phyloP scores from a whole-genome alignment of 2,329 filamentous ascomycete genomes.

The Stagonosporopsis cucurbitacearum region DNA sequence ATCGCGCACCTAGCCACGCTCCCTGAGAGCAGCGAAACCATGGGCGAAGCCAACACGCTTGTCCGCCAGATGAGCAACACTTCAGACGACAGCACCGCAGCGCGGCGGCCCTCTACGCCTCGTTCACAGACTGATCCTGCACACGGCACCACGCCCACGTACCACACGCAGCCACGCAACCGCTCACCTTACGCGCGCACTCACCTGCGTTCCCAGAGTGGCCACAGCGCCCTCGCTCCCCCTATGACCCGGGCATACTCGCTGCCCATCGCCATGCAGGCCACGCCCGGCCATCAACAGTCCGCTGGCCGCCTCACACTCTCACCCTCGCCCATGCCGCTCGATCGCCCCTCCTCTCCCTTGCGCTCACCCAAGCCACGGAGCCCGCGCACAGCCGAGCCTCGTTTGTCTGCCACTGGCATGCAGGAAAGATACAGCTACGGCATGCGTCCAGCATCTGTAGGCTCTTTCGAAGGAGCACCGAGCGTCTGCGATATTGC shows the following conservation, averaged over 20 bases:
- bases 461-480: constrained; percentile 38
- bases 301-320: constrained; percentile 40
- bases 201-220: constrained; percentile 56
- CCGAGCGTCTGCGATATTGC: constrained; percentile 54
- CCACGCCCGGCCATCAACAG: constrained; percentile 33
- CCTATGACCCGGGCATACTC: constrained; percentile 58
- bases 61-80: constrained; percentile 35
- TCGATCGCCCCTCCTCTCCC: constrained; percentile 47
- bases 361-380: constrained; percentile 53
- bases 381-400: constrained; percentile 41
- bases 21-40: constrained; percentile 21
- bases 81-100: constrained; percentile 29
- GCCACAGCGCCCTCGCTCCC: constrained; percentile 51
- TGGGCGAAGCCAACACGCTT: constrained; percentile 33
- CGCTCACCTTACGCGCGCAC: constrained; percentile 56
- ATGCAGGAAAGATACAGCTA: constrained; percentile 29
- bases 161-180: constrained; percentile 50
- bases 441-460: constrained; percentile 37
- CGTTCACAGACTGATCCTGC: constrained; percentile 50
- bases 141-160: constrained; percentile 30
- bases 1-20: constrained; percentile 9
- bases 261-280: constrained; percentile 51
- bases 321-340: constrained; percentile 43
- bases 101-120: constrained; percentile 44
- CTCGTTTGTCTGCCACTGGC: constrained; percentile 21